Base-by-base conservation (phyloP, 2,329 filamentous ascomycete species). In the Cladobotryum protrusum region DNA sequence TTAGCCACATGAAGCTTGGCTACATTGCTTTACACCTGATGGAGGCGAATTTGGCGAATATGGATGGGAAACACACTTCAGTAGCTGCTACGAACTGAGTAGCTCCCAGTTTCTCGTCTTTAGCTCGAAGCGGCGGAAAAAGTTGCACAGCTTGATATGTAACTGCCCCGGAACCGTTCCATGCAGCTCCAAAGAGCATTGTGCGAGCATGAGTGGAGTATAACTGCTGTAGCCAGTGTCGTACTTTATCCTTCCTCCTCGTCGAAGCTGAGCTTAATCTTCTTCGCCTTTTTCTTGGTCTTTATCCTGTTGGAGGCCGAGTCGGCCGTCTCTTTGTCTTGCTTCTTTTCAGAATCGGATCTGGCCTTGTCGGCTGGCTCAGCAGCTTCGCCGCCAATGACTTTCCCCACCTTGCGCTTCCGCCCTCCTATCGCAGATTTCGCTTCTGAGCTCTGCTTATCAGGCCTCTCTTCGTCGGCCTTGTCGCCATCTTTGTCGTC, bases 241-340 rank as follows among this genome's bases (percentile, higher is more conserved):
- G 15, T 24, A 6, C 19, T 17, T 43, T 67, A 67, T 17, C 67
- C 72, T 33, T 81, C 78, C 15, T 83, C 81, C 50, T 84, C 77
- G 20, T 79, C 79, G 61, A 86, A 86, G 64, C 82, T 86, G 42
- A 86, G 69, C 68, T 85, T 85, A 52, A 86, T 79, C 69, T 84
- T 85, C 65, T 81, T 81, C 4, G 72, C 68, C 65, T 77, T 77
- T 63, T 82, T 81, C 63, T 75, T 78, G 7, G 56, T 56, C 52
- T 64, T 67, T 51, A 62, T 65, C 7, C 62, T 61, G 55, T 60
- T 63, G 20, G 59, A 58, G 0, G 62, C 55, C 7, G 59, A 57
- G 5, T 49, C 54, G 6, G 24, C 11, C 2, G 24, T 29, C 24
- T 52, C 29, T 9, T 45, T 53, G 3, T 20, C 6, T 8, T 45